Conservation (phyloP, 31 red algal species). For the Odonthalia washingtoniensis region DNA sequence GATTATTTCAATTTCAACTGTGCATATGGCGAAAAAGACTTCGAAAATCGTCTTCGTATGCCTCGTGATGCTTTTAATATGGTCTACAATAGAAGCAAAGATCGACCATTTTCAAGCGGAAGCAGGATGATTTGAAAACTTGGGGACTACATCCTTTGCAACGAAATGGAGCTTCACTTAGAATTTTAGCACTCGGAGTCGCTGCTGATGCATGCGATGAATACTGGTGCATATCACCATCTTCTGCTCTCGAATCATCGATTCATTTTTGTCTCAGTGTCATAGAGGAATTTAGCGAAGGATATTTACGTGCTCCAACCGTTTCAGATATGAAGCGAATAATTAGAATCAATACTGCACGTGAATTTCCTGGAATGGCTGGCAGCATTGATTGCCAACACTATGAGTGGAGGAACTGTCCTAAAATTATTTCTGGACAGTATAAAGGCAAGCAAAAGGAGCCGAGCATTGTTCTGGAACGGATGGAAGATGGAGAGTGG, state of each 20-base stretch:
- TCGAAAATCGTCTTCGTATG: constrained; percentile 27
- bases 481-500: constrained; percentile 19
- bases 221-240: constrained; percentile 9
- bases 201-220: constrained; percentile 29
- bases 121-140: constrained; percentile 7
- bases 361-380: constrained; percentile 29
- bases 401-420: constrained; percentile 37
- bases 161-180: constrained; percentile 12
- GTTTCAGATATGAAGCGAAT: constrained; percentile 3
- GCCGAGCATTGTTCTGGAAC: constrained; percentile 5
- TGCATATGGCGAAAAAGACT: constrained; percentile 13
- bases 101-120: constrained; percentile 19
- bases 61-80: constrained; percentile 32
- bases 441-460: constrained; percentile 41
- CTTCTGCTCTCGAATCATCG: constrained; percentile 36
- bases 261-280: background rate
- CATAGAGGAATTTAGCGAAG: constrained; percentile 7
- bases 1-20: constrained; percentile 17
- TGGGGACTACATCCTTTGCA: constrained; percentile 14
- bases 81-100: constrained; percentile 1
- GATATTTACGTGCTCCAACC: constrained; percentile 36
- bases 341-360: constrained; percentile 42
- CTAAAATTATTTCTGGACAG: constrained; percentile 19
- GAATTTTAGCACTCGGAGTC: constrained; percentile 16
- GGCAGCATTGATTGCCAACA: constrained; percentile 33